phyloP scores from a whole-genome alignment of 352 stramenopile species.

The Phytophthora fragariaefolia region DNA sequence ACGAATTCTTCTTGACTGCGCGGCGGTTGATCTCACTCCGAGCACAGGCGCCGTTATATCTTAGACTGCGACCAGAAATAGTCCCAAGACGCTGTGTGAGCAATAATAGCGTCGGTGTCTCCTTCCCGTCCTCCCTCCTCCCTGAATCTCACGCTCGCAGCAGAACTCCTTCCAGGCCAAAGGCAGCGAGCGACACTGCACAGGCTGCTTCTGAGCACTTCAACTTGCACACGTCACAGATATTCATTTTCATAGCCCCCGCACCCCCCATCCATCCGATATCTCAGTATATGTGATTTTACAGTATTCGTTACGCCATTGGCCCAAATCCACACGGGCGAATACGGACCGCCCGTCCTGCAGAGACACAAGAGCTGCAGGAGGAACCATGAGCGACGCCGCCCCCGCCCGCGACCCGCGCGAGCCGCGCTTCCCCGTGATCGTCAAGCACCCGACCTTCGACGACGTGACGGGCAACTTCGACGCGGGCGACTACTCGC shows the following conservation, averaged over 20 bases:
- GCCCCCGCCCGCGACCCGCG: slow-evolving; percentile 57
- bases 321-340: slow-evolving; percentile 10
- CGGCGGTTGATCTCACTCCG: not conserved
- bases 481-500: slow-evolving; percentile 63
- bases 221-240: slow-evolving; percentile 2
- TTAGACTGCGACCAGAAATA: slow-evolving; percentile 1
- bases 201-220: too few relatives aligned
- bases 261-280: not conserved
- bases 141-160: not conserved
- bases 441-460: slow-evolving; percentile 82
- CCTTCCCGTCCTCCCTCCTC: not conserved
- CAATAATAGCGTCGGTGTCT: not conserved
- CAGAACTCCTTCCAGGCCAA: not conserved
- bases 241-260: not conserved
- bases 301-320: not conserved
- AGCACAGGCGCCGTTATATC: not conserved
- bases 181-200: not conserved
- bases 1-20: not conserved
- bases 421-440: slow-evolving; percentile 75
- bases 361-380: slow-evolving; percentile 13
- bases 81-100: not conserved
- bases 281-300: not conserved
- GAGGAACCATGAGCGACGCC: slow-evolving; percentile 52
- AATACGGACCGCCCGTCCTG: slow-evolving; percentile 18
- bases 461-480: slow-evolving; percentile 79